Evolutionary conservation across 768 basidiomycete species (phyloP), one percentile per base, ranked within the genome.

Genomic region (Termitomyces sp.): DNA sequence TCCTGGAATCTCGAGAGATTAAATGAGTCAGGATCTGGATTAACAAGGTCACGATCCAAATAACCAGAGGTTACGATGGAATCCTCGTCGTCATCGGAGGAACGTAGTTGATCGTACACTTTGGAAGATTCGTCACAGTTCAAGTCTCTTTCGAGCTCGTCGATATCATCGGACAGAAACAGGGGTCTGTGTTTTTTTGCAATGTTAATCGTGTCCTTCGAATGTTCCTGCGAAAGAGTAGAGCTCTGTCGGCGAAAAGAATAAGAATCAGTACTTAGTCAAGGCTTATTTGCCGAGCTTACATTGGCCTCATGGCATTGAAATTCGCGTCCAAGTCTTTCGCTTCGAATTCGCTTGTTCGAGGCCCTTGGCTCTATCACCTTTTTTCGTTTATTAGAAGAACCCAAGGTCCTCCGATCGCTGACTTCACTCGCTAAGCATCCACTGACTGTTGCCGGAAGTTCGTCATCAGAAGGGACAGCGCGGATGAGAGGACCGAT

Each of bases 401-500:
- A 55, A 27, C 6, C 20, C 20, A 26, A 43, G 43, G 13, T 14
- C 36, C 16, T 36, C 12, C 13, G 37, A 31, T 34, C 27, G 34
- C 24, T 36, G 22, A 4, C 31, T 57, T 52, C 20, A 2, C 7
- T 12, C 26, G 50, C 47, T n/a, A 52, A 39, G 24, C 18, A 5
- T 41, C 6, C 51, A 29, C 26, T 52, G 51, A 12, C 26, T 29
- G 12, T 41, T 20, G 37, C 14, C 26, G 3, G 26, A 41, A 52
- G 10, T 41, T 65, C 63, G 43, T 69, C 69, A 16, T 53, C 22
- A 14, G 64, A 55, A 22, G 75, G 73, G n/a, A 72, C 58, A 42
- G 73, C 63, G 22, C 71, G 70, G 37, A 80, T 76, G 27, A 81
- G 68, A 26, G 72, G 71, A 60, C 81, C 76, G 42, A 75, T 61